A percentile compares a stretch with the other conserved stretches of the same genome.
phyloP scores from a whole-genome alignment of 257 asterid species.

The Ballota nigra region DNA sequence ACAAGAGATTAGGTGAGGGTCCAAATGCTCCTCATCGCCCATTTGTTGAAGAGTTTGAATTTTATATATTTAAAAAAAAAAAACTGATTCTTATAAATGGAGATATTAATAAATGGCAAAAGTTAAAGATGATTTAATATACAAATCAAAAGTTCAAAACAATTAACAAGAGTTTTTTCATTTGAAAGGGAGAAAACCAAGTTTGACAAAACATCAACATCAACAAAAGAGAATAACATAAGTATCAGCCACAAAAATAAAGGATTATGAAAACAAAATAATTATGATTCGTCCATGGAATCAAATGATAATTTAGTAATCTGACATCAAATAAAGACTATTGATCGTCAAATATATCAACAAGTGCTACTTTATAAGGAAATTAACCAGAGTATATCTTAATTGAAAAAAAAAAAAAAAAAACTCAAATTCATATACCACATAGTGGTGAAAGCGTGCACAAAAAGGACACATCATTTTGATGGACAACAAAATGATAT shows the following conservation, averaged over 20 bases:
- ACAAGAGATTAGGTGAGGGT: not conserved
- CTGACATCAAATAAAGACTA: not conserved
- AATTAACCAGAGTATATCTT: not conserved
- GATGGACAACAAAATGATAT: slow-evolving; percentile 4
- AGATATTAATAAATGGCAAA: not conserved
- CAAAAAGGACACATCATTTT: not conserved
- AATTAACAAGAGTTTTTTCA: not conserved
- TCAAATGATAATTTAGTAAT: not conserved
- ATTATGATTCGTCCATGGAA: not conserved
- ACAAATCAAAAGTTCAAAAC: no score
- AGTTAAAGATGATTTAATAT: not conserved
- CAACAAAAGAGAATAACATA: not conserved
- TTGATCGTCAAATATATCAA: not conserved
- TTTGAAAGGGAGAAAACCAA: not conserved
- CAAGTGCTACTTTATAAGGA: not conserved
- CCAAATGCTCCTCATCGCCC: not conserved
- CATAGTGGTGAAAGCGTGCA: not conserved
- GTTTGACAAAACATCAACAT: slow-evolving; percentile 1
- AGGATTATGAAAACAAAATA: not conserved
- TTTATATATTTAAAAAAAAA: not conserved
- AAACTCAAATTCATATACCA: not conserved
- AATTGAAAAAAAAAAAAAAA: not conserved
- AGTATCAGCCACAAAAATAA: not conserved
- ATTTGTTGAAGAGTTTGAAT: not conserved
- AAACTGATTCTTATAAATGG: not conserved